Conservation (phyloP, 2,329 filamentous ascomycete species). For the Aspergillus fructus region DNA sequence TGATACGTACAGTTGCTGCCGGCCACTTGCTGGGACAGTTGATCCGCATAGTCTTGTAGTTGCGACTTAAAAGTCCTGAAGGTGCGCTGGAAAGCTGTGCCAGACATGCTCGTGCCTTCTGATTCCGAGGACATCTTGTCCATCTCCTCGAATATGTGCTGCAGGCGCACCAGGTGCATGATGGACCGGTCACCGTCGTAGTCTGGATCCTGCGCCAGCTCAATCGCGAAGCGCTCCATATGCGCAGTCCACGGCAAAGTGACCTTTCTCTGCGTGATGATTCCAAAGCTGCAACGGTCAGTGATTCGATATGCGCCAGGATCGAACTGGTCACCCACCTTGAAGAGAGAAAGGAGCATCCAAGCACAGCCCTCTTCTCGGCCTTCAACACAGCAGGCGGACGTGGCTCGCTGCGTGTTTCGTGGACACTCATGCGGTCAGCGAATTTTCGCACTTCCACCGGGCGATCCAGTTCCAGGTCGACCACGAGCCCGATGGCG, state of each 20-base stretch:
- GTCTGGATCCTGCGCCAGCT: constrained; percentile 10
- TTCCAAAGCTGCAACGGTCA: constrained; percentile 1
- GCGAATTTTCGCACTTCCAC: constrained; percentile 28
- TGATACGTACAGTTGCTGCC: not conserved
- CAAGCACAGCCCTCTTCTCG: constrained; percentile 45
- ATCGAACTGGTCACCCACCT: constrained; percentile 26
- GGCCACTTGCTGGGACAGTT: not conserved
- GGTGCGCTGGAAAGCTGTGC: not conserved
- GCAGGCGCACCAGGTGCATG: constrained; percentile 16
- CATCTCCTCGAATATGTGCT: constrained; percentile 14
- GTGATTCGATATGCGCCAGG: too few species aligned
- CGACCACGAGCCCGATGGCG: constrained; percentile 36
- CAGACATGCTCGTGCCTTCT: not conserved
- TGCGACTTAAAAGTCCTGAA: not conserved
- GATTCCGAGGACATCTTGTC: not conserved
- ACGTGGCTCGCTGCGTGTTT: not conserved
- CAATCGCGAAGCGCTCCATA: constrained; percentile 8
- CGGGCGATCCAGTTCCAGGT: constrained; percentile 31
- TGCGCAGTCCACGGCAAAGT: constrained; percentile 10
- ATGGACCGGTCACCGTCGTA: constrained; percentile 12
- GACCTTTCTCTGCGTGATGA: constrained; percentile 14
- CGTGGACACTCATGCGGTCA: constrained; percentile 17
- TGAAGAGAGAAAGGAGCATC: constrained; percentile 46
- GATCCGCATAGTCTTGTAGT: constrained; percentile 1
- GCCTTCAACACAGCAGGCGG: constrained; percentile 33